phyloP scores from a whole-genome alignment of 2,329 filamentous ascomycete species.

The Domatiomyces catenatus region DNA sequence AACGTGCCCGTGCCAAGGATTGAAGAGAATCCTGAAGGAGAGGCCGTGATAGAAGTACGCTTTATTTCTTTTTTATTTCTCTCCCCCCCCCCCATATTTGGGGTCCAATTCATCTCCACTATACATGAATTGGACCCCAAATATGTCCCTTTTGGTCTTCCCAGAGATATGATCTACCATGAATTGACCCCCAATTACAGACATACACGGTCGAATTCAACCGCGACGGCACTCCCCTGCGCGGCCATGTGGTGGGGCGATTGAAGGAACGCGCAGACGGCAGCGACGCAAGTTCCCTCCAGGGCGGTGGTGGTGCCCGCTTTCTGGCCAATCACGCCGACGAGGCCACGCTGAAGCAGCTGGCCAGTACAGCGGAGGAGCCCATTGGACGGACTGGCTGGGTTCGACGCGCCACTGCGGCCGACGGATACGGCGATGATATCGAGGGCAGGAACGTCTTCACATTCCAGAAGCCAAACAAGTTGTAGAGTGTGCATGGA shows the following conservation, averaged over 20 bases:
- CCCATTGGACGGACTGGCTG: slow-evolving; percentile 35
- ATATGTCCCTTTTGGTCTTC: background rate
- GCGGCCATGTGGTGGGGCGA: slow-evolving; percentile 39
- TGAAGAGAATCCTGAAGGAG: slow-evolving; percentile 33
- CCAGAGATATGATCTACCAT: background rate
- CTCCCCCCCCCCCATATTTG: background rate
- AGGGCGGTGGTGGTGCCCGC: slow-evolving; percentile 28
- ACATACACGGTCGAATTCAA: slow-evolving; percentile 47
- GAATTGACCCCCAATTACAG: slow-evolving; percentile 20
- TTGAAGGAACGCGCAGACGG: slow-evolving; percentile 24
- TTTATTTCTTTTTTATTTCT: background rate
- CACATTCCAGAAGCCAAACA: slow-evolving; percentile 11
- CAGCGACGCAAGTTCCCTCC: background rate
- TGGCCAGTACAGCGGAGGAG: slow-evolving; percentile 31
- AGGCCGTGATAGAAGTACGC: slow-evolving; percentile 38
- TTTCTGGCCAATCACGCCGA: slow-evolving; percentile 45
- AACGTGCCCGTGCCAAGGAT: slow-evolving; percentile 28
- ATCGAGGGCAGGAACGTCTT: slow-evolving; percentile 28
- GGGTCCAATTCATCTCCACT: too few species aligned
- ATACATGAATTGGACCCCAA: too few species aligned
- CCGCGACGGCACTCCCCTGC: slow-evolving; percentile 33
- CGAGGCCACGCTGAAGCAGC: slow-evolving; percentile 30
- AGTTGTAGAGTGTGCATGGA: background rate
- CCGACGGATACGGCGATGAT: background rate
- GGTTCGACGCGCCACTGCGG: slow-evolving; percentile 21